A percentile compares a stretch with the other conserved stretches of the same genome.
Conservation (phyloP, 495 filamentous ascomycete species). For the Hypoxylon perforatum region DNA sequence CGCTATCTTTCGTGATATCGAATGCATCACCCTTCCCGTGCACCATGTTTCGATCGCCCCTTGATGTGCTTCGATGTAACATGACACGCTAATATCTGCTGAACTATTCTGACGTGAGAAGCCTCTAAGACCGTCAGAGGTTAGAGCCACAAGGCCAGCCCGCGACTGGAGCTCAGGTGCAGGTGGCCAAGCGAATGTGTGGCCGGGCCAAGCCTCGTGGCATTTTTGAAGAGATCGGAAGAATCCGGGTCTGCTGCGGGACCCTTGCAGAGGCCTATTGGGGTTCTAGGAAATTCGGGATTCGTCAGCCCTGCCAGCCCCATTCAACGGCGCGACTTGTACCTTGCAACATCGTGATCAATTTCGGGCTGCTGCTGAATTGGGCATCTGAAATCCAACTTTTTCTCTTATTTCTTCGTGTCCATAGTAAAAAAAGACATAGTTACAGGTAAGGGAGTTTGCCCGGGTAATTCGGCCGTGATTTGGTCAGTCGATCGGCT, state of each 20-base stretch:
- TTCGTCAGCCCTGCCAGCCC: conserved; percentile 44
- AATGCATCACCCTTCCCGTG: conserved; percentile 10
- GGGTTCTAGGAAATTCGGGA: conserved; percentile 24
- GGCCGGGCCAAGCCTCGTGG: conserved; percentile 36
- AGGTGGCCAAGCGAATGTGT: background rate
- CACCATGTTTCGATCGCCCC: conserved; percentile 8
- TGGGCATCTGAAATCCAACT: conserved; percentile 25
- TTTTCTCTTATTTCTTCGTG: background rate
- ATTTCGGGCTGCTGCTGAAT: conserved; percentile 35
- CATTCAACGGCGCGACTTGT: conserved; percentile 24
- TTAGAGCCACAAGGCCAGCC: background rate
- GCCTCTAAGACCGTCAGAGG: conserved; percentile 1
- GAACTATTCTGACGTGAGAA: conserved; percentile 1
- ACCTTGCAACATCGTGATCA: conserved; percentile 30
- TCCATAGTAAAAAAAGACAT: background rate
- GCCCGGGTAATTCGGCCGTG: conserved; percentile 9
- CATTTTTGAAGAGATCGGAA: conserved; percentile 41
- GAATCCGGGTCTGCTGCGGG: conserved; percentile 37
- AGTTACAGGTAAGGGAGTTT: conserved; percentile 8
- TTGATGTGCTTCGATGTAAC: conserved; percentile 6
- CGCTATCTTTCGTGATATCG: conserved; percentile 20
- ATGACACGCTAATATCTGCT: background rate
- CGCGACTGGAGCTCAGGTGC: background rate
- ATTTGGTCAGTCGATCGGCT: conserved; percentile 8
- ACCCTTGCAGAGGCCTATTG: conserved; percentile 20